A percentile compares a stretch with the other conserved stretches of the same genome.
Evolutionary conservation across 129 eudicot genomes (phyloP).

Genomic region (Mikania micrantha): DNA sequence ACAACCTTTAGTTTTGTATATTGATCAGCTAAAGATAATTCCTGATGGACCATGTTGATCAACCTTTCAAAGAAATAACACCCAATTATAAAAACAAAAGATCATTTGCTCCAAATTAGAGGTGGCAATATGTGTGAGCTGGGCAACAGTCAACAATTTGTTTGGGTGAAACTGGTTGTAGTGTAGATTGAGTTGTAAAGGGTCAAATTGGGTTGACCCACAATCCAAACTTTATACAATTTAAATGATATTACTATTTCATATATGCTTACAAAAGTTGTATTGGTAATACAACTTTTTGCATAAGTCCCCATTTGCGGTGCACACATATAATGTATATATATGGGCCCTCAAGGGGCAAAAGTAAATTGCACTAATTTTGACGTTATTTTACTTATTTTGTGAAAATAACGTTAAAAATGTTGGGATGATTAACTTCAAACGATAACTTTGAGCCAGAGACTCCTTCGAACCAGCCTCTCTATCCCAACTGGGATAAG

Average conservation of each 20-base stretch:
- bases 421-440: too few relatives aligned
- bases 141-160: background rate
- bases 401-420: too few relatives aligned
- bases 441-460: too few relatives aligned
- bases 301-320: too few relatives aligned
- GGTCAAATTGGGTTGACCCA: background rate
- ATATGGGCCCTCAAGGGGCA: too few relatives aligned
- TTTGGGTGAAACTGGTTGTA: background rate
- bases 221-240: background rate
- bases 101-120: background rate
- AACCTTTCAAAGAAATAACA: constrained; percentile 45
- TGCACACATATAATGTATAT: too few relatives aligned
- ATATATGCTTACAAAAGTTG: background rate
- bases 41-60: constrained; percentile 84
- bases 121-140: background rate
- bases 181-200: too few relatives aligned
- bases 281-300: background rate
- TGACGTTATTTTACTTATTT: too few relatives aligned
- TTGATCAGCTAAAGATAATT: constrained; percentile 90
- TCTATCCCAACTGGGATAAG: too few relatives aligned
- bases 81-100: background rate
- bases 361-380: too few relatives aligned
- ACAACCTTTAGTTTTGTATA: constrained; percentile 69
- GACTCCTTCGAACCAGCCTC: too few relatives aligned
- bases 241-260: background rate